Percentiles rank a stretch among this genome's conserved stretches.
phyloP scores from a whole-genome alignment of 2,329 filamentous ascomycete species.

The Beauveria rudraprayagi region DNA sequence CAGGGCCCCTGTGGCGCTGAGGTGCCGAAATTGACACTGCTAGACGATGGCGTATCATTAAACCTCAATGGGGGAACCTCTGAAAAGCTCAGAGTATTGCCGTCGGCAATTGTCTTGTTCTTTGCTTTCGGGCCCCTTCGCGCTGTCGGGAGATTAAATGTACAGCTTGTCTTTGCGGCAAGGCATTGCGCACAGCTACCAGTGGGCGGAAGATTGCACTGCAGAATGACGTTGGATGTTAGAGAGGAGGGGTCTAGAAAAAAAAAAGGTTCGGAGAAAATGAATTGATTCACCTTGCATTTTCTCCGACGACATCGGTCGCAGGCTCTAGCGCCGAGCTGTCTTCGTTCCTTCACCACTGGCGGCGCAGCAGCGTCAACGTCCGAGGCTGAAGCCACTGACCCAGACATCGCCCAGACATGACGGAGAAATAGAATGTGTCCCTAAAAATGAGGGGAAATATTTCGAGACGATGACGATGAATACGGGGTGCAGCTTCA shows the following conservation, averaged over 20 bases:
- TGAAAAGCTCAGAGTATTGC: background rate
- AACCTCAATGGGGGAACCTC: background rate
- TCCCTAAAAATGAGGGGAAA: background rate
- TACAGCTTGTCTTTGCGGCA: constrained; percentile 25
- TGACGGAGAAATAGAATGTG: constrained; percentile 8
- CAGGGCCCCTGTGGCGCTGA: background rate
- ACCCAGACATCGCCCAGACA: constrained; percentile 2
- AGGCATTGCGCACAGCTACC: constrained; percentile 26
- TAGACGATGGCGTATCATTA: background rate
- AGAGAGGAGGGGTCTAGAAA: background rate
- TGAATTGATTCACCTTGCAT: constrained; percentile 22
- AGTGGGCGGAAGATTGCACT: constrained; percentile 22
- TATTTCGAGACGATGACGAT: too few relatives aligned
- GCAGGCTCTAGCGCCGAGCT: constrained; percentile 23
- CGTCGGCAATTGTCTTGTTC: background rate
- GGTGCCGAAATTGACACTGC: background rate
- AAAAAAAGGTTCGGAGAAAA: background rate
- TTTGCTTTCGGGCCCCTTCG: constrained; percentile 31
- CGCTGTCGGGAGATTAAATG: constrained; percentile 30
- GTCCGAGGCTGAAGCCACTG: background rate
- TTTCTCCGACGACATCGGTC: constrained; percentile 30
- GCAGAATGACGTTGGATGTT: background rate
- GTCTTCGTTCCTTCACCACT: constrained; percentile 13
- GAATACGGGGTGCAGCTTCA: background rate
- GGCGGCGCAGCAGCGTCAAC: constrained; percentile 10